Evolutionary conservation across 805 yeast species (phyloP).

Genomic region (Candida lessepsii): DNA sequence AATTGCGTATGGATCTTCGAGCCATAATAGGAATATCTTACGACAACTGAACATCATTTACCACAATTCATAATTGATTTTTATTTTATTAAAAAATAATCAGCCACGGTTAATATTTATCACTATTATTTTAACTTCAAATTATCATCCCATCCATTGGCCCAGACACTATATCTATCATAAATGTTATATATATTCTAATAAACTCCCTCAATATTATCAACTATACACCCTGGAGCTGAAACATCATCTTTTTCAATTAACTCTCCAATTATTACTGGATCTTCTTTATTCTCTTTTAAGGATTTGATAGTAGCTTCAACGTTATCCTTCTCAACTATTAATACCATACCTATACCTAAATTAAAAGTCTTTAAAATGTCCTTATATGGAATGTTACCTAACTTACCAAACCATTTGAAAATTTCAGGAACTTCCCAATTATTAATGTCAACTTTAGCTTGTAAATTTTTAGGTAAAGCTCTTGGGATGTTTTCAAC

Average conservation of each 20-base stretch:
- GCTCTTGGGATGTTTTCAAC: slow-evolving; percentile 96
- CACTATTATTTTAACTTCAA: too few relatives aligned
- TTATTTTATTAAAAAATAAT: too few relatives aligned
- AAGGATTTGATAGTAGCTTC: slow-evolving; percentile 53
- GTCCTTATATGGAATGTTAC: slow-evolving; percentile 84
- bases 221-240: slow-evolving; percentile 64
- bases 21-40: too few relatives aligned
- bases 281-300: slow-evolving; percentile 68
- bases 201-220: slow-evolving; percentile 37
- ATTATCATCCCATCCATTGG: too few relatives aligned
- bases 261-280: slow-evolving; percentile 49
- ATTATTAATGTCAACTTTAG: slow-evolving; percentile 69
- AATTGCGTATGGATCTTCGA: too few relatives aligned
- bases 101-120: too few relatives aligned
- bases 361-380: slow-evolving; percentile 87
- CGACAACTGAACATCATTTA: too few relatives aligned
- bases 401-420: slow-evolving; percentile 91
- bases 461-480: slow-evolving; percentile 76
- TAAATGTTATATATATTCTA: not conserved
- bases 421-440: slow-evolving; percentile 91
- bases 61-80: too few relatives aligned
- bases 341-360: slow-evolving; percentile 95
- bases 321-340: slow-evolving; percentile 71
- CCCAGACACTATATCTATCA: too few relatives aligned
- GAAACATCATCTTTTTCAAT: slow-evolving; percentile 36